Base-by-base conservation (phyloP, 306 rosid genomes). In the Castanospermum australe region DNA sequence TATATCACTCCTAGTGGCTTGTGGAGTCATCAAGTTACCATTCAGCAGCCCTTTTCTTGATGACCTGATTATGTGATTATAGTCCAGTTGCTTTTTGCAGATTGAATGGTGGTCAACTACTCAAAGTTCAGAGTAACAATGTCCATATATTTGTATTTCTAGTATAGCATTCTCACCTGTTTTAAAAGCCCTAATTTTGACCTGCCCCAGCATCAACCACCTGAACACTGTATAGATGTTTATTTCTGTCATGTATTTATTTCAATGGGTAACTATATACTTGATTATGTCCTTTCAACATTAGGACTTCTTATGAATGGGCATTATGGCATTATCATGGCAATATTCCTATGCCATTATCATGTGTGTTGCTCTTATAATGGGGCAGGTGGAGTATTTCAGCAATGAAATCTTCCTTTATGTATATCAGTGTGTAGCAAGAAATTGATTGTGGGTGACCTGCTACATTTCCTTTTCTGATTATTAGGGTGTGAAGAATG, bases 1-100 rank as follows among this genome's bases (percentile, higher is more conserved):
- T 4, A 36, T 91, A 47, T 79, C 83, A 69, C 78, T 95, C 14
- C 82, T 96, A 17, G 78, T 91, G 51, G 97, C 99, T 15, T 76
- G 77, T 73, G 99, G 99, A 18, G 65, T 70, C 73, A 86, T 93
- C 79, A 89, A 91, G 89, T 86, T 93, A 38, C 98, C 97, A 18
- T 89, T 91, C 83, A 82, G 51, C 79, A 70, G 50, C 32, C 87
- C 92, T 59, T 75, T 86, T 65, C 87, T 95, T 48, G 91, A 93
- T 85, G 87, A 96, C 67, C 82, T 96, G 9, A 63, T 90, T 48
- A 69, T 88, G 96, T 96, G 86, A 90, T 51, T 51, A 52, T 50
- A 13, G 72, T 24, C 62, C 62, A 45, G 12, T 68, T 17, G 12
- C 47, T 21, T 73, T 56, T 57, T 62, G 41, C 55, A 52, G 45